These are phyloP conservation scores for Xylaria polymorpha DNA, from an alignment of 2,329 filamentous ascomycete species.

Conservation along the genomic window DNA sequence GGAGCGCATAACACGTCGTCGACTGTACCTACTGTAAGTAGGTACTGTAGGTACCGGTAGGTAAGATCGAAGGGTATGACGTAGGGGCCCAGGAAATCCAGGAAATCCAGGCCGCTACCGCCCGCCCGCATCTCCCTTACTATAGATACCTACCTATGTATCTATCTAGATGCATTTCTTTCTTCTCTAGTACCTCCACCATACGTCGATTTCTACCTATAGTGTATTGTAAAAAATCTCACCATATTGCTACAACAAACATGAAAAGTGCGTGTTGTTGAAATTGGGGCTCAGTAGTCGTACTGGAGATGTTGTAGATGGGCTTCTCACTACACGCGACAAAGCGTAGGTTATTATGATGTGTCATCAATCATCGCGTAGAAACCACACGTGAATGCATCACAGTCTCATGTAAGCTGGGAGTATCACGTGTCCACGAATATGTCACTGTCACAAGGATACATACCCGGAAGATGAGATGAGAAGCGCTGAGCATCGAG, in stretches of 20 bases:
- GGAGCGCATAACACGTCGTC: too few relatives aligned
- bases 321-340: background rate
- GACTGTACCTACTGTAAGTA: background rate
- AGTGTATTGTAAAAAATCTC: background rate
- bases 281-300: background rate
- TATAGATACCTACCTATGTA: background rate
- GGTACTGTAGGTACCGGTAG: too few relatives aligned
- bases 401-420: background rate
- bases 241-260: background rate
- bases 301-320: background rate
- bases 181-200: too few relatives aligned
- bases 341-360: background rate
- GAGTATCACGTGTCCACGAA: background rate
- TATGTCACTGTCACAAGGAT: constrained; percentile 2
- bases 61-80: constrained; percentile 2
- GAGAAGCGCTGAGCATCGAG: background rate
- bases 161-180: too few relatives aligned
- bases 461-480: background rate
- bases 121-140: too few relatives aligned
- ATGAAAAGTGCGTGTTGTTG: background rate
- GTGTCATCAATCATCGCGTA: background rate
- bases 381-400: background rate
- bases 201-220: background rate
- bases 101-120: background rate
- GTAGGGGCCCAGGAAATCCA: background rate